A percentile compares a stretch with the other conserved stretches of the same genome.
Conservation (phyloP, 2,329 filamentous ascomycete species). For the Pseudogymnoascus sp. region DNA sequence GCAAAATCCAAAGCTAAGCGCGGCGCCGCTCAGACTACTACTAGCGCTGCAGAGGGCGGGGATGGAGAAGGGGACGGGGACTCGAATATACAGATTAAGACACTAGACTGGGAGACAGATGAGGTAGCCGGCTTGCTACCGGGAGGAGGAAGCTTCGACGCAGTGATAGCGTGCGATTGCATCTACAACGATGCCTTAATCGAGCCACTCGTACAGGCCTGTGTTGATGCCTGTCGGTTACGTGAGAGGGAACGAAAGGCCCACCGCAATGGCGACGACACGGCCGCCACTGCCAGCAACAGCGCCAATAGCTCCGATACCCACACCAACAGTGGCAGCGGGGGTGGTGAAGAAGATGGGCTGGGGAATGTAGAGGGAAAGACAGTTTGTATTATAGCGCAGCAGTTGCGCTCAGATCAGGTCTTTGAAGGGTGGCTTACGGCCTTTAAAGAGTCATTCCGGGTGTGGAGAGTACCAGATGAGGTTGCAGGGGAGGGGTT, state of each 20-base stretch:
- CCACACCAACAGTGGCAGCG: not conserved
- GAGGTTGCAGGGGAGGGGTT: slow-evolving; percentile 52
- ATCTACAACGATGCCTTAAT: slow-evolving; percentile 91
- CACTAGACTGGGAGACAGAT: slow-evolving; percentile 79
- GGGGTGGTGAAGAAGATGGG: slow-evolving; percentile 15
- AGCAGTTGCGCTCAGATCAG: slow-evolving; percentile 79
- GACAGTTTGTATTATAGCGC: slow-evolving; percentile 74
- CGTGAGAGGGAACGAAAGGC: slow-evolving; percentile 29
- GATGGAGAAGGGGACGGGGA: slow-evolving; percentile 4
- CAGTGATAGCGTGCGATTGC: slow-evolving; percentile 82
- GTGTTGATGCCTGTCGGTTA: slow-evolving; percentile 65
- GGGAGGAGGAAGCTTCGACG: slow-evolving; percentile 51
- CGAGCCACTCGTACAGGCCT: slow-evolving; percentile 74
- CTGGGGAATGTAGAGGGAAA: slow-evolving; percentile 32
- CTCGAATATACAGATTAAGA: slow-evolving; percentile 47
- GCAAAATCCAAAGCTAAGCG: slow-evolving; percentile 21
- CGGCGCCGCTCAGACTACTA: not conserved
- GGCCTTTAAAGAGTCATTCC: slow-evolving; percentile 60
- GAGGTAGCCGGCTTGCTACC: slow-evolving; percentile 40
- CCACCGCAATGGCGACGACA: not conserved
- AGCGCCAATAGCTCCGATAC: too few relatives aligned
- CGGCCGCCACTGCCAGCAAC: too few relatives aligned
- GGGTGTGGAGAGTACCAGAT: slow-evolving; percentile 70
- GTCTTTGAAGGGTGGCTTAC: slow-evolving; percentile 79
- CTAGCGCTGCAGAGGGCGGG: not conserved